phyloP scores from a whole-genome alignment of 148 eudicot genomes.

The Dianthus caryophyllus region DNA sequence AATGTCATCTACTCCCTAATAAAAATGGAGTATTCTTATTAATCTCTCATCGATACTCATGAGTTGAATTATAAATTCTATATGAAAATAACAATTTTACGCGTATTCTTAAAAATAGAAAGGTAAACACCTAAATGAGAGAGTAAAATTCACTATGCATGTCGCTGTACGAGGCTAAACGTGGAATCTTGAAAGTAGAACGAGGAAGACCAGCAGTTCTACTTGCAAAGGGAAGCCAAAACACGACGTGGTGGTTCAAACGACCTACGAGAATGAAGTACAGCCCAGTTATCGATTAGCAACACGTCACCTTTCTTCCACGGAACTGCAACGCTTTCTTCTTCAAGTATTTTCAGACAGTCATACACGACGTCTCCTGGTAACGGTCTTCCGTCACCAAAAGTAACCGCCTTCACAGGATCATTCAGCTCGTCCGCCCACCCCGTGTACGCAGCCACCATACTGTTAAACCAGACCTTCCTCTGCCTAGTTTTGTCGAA shows the following conservation, averaged over 20 bases:
- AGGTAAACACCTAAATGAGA: too few species aligned
- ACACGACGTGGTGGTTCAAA: constrained; percentile 80
- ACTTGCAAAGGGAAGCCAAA: constrained; percentile 84
- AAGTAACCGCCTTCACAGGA: constrained; percentile 70
- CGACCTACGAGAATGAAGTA: constrained; percentile 70
- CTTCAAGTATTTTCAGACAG: constrained; percentile 65
- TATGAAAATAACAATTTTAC: too few species aligned
- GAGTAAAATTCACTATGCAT: too few species aligned
- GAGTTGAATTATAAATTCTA: too few species aligned
- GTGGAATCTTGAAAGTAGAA: too few species aligned
- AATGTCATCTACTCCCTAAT: too few species aligned
- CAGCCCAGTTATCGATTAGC: constrained; percentile 77
- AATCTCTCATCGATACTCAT: too few species aligned
- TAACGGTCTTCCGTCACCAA: constrained; percentile 78
- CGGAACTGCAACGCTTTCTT: constrained; percentile 71
- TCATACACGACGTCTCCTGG: constrained; percentile 51
- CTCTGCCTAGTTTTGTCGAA: constrained; percentile 48
- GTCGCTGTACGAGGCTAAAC: too few species aligned
- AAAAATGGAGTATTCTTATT: too few species aligned
- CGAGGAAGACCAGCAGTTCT: too few species aligned
- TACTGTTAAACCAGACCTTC: constrained; percentile 89
- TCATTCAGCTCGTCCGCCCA: constrained; percentile 72
- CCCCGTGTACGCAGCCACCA: constrained; percentile 83
- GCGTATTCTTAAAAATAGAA: too few species aligned
- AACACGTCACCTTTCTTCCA: constrained; percentile 82